Percentiles rank a stretch among this genome's conserved stretches.
Evolutionary conservation across 768 basidiomycete species (phyloP).

Genomic region (Xerocomus spinulosus): DNA sequence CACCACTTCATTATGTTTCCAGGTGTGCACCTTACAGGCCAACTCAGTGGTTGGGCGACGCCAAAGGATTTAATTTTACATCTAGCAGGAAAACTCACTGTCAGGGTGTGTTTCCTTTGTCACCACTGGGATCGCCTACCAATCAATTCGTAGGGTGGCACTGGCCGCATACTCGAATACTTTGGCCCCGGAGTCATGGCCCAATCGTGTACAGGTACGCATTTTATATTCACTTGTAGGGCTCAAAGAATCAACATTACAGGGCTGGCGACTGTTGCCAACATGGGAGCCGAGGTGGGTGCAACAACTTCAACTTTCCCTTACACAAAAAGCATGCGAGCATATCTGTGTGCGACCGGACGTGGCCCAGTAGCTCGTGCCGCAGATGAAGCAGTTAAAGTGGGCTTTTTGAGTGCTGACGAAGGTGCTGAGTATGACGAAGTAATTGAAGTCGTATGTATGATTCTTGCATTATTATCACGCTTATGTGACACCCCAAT

Average conservation of each 20-base stretch:
- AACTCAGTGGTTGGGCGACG: constrained; percentile 87
- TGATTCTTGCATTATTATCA: background rate
- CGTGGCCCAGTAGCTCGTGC: constrained; percentile 80
- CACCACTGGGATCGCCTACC: background rate
- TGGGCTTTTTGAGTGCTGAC: constrained; percentile 80
- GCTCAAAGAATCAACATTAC: background rate
- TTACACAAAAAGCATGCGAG: constrained; percentile 84
- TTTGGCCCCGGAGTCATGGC: constrained; percentile 86
- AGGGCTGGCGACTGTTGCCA: constrained; percentile 93
- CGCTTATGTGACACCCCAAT: background rate
- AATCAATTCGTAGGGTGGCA: constrained; percentile 67
- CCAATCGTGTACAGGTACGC: constrained; percentile 87
- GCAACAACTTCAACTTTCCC: constrained; percentile 99
- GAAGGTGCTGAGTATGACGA: constrained; percentile 91
- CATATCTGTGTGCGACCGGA: constrained; percentile 87
- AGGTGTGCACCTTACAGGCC: constrained; percentile 88
- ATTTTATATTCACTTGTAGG: background rate
- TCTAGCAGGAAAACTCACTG: constrained; percentile 90
- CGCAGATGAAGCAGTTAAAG: constrained; percentile 75
- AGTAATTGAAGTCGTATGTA: constrained; percentile 84
- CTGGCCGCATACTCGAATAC: constrained; percentile 94
- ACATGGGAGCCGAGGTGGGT: constrained; percentile 99
- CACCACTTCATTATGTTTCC: background rate
- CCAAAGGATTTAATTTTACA: constrained; percentile 96
- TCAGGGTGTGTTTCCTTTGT: constrained; percentile 54